phyloP scores from a whole-genome alignment of 768 basidiomycete species.

The Amanita inopinata region DNA sequence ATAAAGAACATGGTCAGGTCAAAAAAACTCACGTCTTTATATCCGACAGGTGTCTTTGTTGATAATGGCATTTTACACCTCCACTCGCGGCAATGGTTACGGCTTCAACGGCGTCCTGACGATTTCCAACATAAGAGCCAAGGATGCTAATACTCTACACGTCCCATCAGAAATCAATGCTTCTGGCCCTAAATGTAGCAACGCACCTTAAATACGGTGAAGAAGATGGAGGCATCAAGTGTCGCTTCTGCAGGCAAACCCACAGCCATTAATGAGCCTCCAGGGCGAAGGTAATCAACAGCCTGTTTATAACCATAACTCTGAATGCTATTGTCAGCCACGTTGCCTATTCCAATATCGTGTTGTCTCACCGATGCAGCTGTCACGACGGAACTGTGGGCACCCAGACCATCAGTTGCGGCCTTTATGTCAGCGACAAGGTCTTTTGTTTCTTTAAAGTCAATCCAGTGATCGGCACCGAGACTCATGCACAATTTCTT shows the following conservation, averaged over 20 bases:
- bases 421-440: slow-evolving; percentile 55
- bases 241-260: slow-evolving; percentile 61
- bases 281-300: slow-evolving; percentile 64
- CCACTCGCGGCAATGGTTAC: slow-evolving; percentile 65
- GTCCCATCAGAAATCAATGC: no score
- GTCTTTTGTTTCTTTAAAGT: slow-evolving; percentile 62
- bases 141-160: slow-evolving; percentile 12
- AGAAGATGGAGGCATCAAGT: slow-evolving; percentile 58
- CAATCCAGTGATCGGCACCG: slow-evolving; percentile 72
- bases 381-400: slow-evolving; percentile 61
- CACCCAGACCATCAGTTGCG: slow-evolving; percentile 56
- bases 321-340: neutral
- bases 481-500: slow-evolving; percentile 46
- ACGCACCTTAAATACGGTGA: slow-evolving; percentile 57
- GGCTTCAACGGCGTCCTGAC: slow-evolving; percentile 79
- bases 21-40: slow-evolving; percentile 38
- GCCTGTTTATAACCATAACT: slow-evolving; percentile 41
- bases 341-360: neutral
- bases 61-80: slow-evolving; percentile 52
- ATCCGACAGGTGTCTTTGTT: slow-evolving; percentile 34
- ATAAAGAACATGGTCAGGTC: slow-evolving; percentile 5
- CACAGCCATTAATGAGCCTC: slow-evolving; percentile 70
- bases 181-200: no score
- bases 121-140: slow-evolving; percentile 56
- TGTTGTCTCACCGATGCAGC: slow-evolving; percentile 33